A percentile compares a stretch with the other conserved stretches of the same genome.
phyloP scores from a whole-genome alignment of 495 filamentous ascomycete species.

The Neurospora hispaniola region DNA sequence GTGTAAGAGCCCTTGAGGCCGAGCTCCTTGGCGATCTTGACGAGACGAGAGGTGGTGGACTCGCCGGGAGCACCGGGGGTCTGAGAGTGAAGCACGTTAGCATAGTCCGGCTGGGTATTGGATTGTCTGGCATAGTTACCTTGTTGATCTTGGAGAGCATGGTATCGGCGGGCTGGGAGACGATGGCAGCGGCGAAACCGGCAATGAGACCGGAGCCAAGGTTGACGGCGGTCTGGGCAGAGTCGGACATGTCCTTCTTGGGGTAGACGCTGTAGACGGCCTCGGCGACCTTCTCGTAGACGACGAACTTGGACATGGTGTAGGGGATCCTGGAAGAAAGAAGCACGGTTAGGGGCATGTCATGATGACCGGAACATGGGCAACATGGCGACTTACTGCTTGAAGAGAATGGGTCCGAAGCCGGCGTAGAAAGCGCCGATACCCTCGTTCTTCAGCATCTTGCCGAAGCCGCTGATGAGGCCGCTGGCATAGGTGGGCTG shows the following conservation, averaged over 20 bases:
- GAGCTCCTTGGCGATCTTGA: conserved; percentile 95
- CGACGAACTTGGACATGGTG: conserved; percentile 99
- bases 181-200: conserved; percentile 92
- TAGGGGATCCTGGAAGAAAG: conserved; percentile 68
- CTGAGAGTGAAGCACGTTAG: conserved; percentile 14
- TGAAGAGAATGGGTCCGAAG: conserved; percentile 89
- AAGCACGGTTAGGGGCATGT: conserved; percentile 5
- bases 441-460: conserved; percentile 80
- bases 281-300: conserved; percentile 95
- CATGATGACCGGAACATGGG: not conserved
- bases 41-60: conserved; percentile 77
- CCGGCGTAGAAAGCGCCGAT: conserved; percentile 87
- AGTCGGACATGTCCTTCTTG: conserved; percentile 65
- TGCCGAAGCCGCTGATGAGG: conserved; percentile 69
- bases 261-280: conserved; percentile 57
- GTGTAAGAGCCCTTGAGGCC: conserved; percentile 78
- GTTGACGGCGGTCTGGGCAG: conserved; percentile 79
- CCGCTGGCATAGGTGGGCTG: conserved; percentile 79
- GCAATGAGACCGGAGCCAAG: conserved; percentile 91
- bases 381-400: conserved; percentile 59
- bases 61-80: conserved; percentile 92
- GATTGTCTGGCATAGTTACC: not conserved
- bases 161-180: conserved; percentile 97
- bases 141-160: conserved; percentile 99
- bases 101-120: not conserved